A percentile compares a stretch with the other conserved stretches of the same genome.
phyloP scores from a whole-genome alignment of 2,329 filamentous ascomycete species.

The Magnaporthiopsis poae region DNA sequence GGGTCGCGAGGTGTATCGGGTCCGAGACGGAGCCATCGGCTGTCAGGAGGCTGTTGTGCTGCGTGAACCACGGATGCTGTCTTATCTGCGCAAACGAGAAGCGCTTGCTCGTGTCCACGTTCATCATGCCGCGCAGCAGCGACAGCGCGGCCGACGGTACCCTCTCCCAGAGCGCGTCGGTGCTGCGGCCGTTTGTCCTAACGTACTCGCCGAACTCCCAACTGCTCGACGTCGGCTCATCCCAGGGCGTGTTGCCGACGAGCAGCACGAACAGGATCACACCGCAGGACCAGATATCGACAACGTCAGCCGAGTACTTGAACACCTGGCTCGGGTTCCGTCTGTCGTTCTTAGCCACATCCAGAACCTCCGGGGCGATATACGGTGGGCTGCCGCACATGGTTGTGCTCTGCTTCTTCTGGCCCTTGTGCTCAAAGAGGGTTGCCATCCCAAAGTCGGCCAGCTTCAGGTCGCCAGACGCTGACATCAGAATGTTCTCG shows the following conservation, averaged over 20 bases:
- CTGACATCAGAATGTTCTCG: constrained; percentile 86
- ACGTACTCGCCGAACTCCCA: constrained; percentile 89
- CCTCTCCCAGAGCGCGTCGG: constrained; percentile 75
- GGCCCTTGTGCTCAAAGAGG: constrained; percentile 81
- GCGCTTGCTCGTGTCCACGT: constrained; percentile 60
- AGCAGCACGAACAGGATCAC: constrained; percentile 95
- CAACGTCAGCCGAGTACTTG: constrained; percentile 67
- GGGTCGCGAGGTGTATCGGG: constrained; percentile 76
- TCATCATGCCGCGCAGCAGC: constrained; percentile 86
- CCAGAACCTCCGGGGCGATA: constrained; percentile 83
- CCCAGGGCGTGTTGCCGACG: constrained; percentile 96
- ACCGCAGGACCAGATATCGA: constrained; percentile 94
- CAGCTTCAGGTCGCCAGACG: constrained; percentile 78
- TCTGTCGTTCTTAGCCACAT: constrained; percentile 14
- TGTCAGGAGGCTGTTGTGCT: constrained; percentile 66
- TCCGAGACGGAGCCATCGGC: constrained; percentile 66
- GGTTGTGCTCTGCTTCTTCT: constrained; percentile 71
- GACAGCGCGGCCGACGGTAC: constrained; percentile 67
- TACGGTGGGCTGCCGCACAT: constrained; percentile 95
- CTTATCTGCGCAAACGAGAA: constrained; percentile 83
- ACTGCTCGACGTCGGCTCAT: constrained; percentile 74
- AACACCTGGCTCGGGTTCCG: constrained; percentile 23
- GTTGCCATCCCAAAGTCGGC: constrained; percentile 95
- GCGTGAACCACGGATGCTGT: constrained; percentile 89
- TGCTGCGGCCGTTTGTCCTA: constrained; percentile 66